These are phyloP conservation scores for Acanthamoeba culbertsoni DNA, from an alignment of 208 protist genomes.

Conservation along the genomic window DNA sequence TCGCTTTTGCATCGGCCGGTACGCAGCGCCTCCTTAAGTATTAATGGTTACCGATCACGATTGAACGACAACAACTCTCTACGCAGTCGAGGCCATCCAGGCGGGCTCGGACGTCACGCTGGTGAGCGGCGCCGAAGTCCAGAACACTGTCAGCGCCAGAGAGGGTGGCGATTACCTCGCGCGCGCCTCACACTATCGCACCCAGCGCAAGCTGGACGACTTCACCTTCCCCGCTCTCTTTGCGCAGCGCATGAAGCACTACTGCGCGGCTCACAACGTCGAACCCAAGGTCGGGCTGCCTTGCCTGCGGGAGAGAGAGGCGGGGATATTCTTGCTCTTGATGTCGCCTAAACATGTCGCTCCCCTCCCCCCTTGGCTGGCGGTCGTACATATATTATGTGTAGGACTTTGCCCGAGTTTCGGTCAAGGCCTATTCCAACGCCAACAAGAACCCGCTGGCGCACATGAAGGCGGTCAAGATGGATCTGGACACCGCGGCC, in stretches of 20 bases:
- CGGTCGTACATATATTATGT: no score
- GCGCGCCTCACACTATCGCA: slow-evolving; percentile 86
- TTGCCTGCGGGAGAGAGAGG: no score
- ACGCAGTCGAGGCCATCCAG: slow-evolving; percentile 56
- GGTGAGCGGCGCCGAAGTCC: slow-evolving; percentile 88
- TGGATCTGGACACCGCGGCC: slow-evolving; percentile 84
- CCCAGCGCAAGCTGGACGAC: slow-evolving; percentile 89
- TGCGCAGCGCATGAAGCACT: slow-evolving; percentile 37
- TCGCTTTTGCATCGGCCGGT: slow-evolving; percentile 81
- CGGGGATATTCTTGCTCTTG: no score
- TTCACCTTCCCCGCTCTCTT: slow-evolving; percentile 92
- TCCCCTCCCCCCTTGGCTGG: no score
- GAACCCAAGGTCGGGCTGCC: not conserved
- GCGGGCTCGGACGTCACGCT: slow-evolving; percentile 85
- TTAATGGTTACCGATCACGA: no score
- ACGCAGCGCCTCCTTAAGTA: no score
- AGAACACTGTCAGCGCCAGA: slow-evolving; percentile 86
- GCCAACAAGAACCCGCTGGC: slow-evolving; percentile 89
- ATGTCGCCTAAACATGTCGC: no score
- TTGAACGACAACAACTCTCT: not conserved
- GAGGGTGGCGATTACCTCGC: slow-evolving; percentile 89
- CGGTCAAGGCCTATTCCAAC: slow-evolving; percentile 89
- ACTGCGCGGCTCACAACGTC: not conserved
- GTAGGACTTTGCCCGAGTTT: slow-evolving; percentile 86
- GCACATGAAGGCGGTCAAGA: slow-evolving; percentile 84